phyloP scores from a whole-genome alignment of 2,329 filamentous ascomycete genomes.

The Zymoseptoria brevis region DNA sequence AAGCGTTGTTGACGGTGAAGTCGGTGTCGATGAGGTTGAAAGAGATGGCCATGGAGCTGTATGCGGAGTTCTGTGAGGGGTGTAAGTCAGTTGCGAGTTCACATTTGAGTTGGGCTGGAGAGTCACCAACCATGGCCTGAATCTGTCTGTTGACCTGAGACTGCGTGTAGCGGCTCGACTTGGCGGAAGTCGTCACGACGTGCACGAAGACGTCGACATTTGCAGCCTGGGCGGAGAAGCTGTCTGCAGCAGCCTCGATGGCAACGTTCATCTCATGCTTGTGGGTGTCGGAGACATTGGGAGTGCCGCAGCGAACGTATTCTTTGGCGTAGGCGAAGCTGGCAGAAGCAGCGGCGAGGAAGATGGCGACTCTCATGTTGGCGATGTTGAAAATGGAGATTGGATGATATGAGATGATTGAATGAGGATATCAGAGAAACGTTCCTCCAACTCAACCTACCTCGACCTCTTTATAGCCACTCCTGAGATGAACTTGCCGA shows the following conservation, averaged over 20 bases:
- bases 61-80: constrained; percentile 19
- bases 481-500: neutral
- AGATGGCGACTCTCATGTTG: constrained; percentile 3
- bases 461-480: neutral
- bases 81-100: neutral
- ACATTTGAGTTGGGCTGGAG: neutral
- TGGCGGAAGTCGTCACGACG: constrained; percentile 31
- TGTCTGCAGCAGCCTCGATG: constrained; percentile 1
- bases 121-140: neutral
- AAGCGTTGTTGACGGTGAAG: constrained; percentile 43
- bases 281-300: neutral
- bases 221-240: neutral
- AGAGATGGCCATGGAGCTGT: constrained; percentile 33
- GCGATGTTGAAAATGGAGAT: neutral
- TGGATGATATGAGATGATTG: neutral
- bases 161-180: constrained; percentile 7
- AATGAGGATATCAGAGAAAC: neutral
- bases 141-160: constrained; percentile 8
- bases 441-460: neutral
- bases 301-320: constrained; percentile 7
- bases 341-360: constrained; percentile 1
- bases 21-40: constrained; percentile 40
- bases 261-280: neutral
- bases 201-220: constrained; percentile 30
- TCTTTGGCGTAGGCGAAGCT: neutral